Evolutionary conservation across 176 grass and related monocot genomes (phyloP), one percentile per base, ranked within the genome.

Genomic region (Avena sativa): DNA sequence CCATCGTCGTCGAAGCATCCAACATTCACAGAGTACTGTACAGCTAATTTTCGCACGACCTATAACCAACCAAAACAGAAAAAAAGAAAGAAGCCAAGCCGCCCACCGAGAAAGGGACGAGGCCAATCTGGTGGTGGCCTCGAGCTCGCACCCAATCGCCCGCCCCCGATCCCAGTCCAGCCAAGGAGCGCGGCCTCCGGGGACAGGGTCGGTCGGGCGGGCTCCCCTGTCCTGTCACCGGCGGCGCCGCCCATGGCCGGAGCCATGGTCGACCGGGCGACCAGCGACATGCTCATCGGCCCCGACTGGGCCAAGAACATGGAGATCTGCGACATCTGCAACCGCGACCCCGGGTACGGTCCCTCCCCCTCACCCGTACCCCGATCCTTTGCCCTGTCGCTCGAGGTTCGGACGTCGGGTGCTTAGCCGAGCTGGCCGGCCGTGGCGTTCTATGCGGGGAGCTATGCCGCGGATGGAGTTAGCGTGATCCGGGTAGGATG

Each of bases 231-330:
- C 84, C 68, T 3, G 51, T 25, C 89, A 52, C 72, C 78, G 83
- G 32, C 50, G 88, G 50, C 47, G 74, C 74, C 65, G 74, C 74
- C 52, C 81, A 96, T 96, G 93, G 93, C 90, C 43, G 93, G 90
- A 48, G 28, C 84, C 74, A 89, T 93, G 84, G 93, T 94, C 51
- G 92, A 94, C 86, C 87, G 92, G 67, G 96, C 96, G 50, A 98
- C 90, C 68, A 96, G 90, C 87, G 92, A 91, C 88, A 86, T 86
- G 80, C 86, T 98, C 87, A 98, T 95, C 87, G 92, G 92, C 58
- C 86, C 96, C 15, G 96, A 98, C 93, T 96, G 93, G 96, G 92
- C 96, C 6, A 94, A 94, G 90, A 98, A 98, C 90, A 98, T 96
- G 91, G 93, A 94, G 87, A 94, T 98, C 93, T 98, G 96, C 89